These are phyloP conservation scores for Diaporthe citri DNA, from an alignment of 2,329 filamentous ascomycete species.

Conservation along the genomic window DNA sequence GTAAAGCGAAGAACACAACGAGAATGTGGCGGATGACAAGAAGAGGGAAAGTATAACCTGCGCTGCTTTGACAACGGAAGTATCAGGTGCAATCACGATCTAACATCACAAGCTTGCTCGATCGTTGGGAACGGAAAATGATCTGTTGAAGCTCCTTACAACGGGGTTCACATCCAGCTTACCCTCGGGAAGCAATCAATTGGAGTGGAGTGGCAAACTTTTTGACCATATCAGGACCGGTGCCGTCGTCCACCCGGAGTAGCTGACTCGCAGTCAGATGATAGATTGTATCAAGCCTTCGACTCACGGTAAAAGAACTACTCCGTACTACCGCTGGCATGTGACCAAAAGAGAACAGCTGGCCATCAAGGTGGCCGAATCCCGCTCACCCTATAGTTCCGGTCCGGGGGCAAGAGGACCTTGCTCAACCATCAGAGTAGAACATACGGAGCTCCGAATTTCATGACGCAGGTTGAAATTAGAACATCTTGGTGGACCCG, in stretches of 20 bases:
- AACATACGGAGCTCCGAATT: not conserved
- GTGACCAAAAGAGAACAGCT: not conserved
- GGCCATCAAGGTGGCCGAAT: not conserved
- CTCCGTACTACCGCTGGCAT: not conserved
- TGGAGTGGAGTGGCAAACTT: not conserved
- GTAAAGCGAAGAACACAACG: not conserved
- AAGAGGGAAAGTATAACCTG: too few species aligned
- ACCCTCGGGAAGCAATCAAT: not conserved
- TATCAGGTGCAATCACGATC: not conserved
- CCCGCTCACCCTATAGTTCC: not conserved
- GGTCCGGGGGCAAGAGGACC: conserved; percentile 19
- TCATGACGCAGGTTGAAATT: not conserved
- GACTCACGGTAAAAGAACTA: not conserved
- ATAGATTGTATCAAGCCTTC: not conserved
- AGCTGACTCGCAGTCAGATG: not conserved
- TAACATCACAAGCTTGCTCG: not conserved
- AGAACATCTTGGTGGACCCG: not conserved
- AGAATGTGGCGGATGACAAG: not conserved
- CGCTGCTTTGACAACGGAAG: not conserved
- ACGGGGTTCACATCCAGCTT: not conserved
- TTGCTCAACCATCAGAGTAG: not conserved
- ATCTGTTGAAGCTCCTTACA: not conserved
- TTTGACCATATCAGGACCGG: not conserved
- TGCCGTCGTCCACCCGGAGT: not conserved
- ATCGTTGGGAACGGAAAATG: not conserved